These are phyloP conservation scores for Podochytrium sp. DNA, from an alignment of 192 early-diverging fungal species.

Conservation along the genomic window DNA sequence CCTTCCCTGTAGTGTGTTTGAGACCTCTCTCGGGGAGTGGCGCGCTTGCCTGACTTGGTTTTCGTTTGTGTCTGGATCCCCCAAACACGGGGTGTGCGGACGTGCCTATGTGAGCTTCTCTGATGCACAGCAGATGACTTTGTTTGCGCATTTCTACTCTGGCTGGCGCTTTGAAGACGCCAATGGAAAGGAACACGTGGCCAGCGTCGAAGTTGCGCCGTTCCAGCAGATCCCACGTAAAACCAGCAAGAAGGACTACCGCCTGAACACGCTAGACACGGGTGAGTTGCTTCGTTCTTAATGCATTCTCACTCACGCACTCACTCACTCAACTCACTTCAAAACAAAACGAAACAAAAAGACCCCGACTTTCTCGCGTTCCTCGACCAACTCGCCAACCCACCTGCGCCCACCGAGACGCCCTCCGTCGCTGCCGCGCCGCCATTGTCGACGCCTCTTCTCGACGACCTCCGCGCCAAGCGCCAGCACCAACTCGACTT, in stretches of 20 bases:
- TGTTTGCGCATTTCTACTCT: conserved; percentile 1
- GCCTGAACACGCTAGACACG: conserved; percentile 22
- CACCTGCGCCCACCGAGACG: background rate
- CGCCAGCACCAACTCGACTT: no score
- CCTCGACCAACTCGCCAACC: background rate
- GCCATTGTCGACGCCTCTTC: conserved; percentile 74
- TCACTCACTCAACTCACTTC: background rate
- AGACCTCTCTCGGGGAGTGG: background rate
- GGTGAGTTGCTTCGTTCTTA: conserved; percentile 11
- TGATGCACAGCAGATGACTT: background rate
- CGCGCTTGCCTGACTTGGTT: background rate
- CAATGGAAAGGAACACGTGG: conserved; percentile 20
- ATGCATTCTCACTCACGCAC: background rate
- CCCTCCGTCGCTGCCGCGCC: conserved; percentile 37
- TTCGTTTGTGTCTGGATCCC: background rate
- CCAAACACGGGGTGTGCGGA: background rate
- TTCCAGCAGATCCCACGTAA: conserved; percentile 15
- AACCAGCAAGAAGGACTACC: background rate
- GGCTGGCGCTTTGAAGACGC: conserved; percentile 23
- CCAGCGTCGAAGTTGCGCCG: conserved; percentile 15
- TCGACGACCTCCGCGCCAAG: conserved; percentile 75
- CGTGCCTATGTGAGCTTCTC: conserved; percentile 21
- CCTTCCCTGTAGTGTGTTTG: background rate
- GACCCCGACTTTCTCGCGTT: conserved; percentile 23
- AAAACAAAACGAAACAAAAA: background rate